Evolutionary conservation across 805 yeast species (phyloP).

Genomic region (Henningerozyma blattae): DNA sequence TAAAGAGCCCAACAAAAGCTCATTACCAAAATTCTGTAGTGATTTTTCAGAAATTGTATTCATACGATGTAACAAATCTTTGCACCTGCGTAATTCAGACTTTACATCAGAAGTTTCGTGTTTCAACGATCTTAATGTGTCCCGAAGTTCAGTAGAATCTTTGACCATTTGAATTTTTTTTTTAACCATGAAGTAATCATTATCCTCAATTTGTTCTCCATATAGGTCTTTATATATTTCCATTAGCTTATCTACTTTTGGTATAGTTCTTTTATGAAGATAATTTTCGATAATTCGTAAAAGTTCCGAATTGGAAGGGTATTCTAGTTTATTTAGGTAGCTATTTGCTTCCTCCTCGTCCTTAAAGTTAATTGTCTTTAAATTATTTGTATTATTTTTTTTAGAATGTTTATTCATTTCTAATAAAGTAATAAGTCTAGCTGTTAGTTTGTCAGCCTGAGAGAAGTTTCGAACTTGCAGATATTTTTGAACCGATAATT

Average conservation of each 20-base stretch:
- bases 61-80: too few relatives aligned
- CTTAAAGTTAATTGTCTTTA: conserved; percentile 6
- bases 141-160: too few relatives aligned
- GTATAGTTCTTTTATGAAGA: conserved; percentile 8
- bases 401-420: conserved; percentile 11
- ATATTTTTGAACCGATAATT: conserved; percentile 26
- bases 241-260: conserved; percentile 12
- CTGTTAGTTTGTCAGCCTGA: conserved; percentile 26
- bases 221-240: too few relatives aligned
- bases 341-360: conserved; percentile 21
- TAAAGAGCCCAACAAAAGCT: too few relatives aligned
- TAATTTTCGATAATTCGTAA: conserved; percentile 16
- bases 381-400: conserved; percentile 2
- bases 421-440: conserved; percentile 17
- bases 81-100: too few relatives aligned
- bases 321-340: conserved; percentile 20
- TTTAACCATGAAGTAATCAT: too few relatives aligned
- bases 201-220: too few relatives aligned
- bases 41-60: too few relatives aligned
- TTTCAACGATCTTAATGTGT: too few relatives aligned
- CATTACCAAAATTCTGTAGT: too few relatives aligned
- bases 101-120: too few relatives aligned
- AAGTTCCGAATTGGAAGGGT: conserved; percentile 17
- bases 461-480: conserved; percentile 13
- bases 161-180: too few relatives aligned